Base-by-base conservation (phyloP, 2,329 filamentous ascomycete genomes). In the Colletotrichum euphorbiae region DNA sequence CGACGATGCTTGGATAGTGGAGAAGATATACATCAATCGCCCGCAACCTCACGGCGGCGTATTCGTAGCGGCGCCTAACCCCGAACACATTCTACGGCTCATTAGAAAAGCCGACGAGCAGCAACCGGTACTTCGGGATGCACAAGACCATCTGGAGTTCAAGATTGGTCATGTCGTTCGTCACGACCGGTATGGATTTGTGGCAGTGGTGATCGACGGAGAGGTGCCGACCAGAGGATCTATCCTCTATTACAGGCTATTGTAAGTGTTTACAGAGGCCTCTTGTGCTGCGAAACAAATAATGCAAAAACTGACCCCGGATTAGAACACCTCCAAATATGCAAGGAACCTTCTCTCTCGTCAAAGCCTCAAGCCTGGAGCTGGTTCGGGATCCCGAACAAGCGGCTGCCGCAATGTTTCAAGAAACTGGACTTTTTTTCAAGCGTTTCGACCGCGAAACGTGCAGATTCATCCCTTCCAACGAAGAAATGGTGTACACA, bases 191-290 rank as follows among this genome's bases (percentile, higher is more conserved):
- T 97, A 96, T 76, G 82, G 86, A 19, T 97, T 95, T 77, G 83
- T 90, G 55, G 94, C 91, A 17, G 87, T 97, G 28, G 92, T 99
- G 67, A 93, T 91, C 13, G 94, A 95, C 94, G 90, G 92, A 56
- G 80, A 83, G 75, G 43, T 56, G 21, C 54, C 54, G n/a, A 28
- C 38, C 12, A 43, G 64, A 42, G 69, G 62, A 33, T 70, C 46
- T n/a, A 43, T 43, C 13, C 50, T 51, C 9, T 66, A 55, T 21
- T 69, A 60, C 24, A 55, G 46, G 38, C 42, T 63, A 40, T 56
- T 65, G 54, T 45, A 56, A 59, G 54, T 65, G 45, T 19, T 33
- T 19, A 17, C 51, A 28, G n/a, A 54, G 5, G 17, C 8, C 28
- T 36, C 31, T 38, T 19, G 28, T 52, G 28, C 15, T 21, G 46